Percentiles rank a stretch among this genome's conserved stretches.
These are phyloP conservation scores for Cadophora malorum DNA, from an alignment of 2,329 filamentous ascomycete species.

Conservation along the genomic window DNA sequence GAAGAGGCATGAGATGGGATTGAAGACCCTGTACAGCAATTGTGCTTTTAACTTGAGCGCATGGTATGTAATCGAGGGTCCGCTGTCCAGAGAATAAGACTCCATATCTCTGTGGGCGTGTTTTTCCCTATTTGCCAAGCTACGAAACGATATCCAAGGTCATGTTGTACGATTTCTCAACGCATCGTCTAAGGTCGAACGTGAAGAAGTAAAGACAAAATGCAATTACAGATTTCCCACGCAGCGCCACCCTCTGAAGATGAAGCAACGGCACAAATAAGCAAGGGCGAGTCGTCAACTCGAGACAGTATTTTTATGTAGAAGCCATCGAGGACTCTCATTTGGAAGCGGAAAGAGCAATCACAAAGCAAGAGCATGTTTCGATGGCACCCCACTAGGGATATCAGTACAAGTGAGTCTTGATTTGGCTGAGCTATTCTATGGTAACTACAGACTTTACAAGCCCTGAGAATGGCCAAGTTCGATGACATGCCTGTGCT, in stretches of 20 bases:
- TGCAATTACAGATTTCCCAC: too few species aligned
- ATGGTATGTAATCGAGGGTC: too few species aligned
- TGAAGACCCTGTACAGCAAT: background rate
- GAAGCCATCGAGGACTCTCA: background rate
- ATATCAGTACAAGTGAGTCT: background rate
- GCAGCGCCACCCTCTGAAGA: background rate
- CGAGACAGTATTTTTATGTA: background rate
- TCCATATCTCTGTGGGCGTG: too few species aligned
- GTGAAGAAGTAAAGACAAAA: too few species aligned
- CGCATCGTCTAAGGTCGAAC: too few species aligned
- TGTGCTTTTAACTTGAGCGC: background rate
- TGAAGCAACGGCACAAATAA: background rate
- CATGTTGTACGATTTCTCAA: too few species aligned
- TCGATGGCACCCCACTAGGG: background rate
- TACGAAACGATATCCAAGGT: too few species aligned
- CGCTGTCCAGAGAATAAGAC: too few species aligned
- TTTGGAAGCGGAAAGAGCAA: background rate
- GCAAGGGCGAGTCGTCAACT: background rate
- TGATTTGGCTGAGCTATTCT: constrained; percentile 3
- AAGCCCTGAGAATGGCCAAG: background rate
- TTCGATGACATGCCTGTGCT: background rate
- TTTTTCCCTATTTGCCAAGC: too few species aligned
- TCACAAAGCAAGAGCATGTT: background rate
- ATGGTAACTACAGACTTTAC: background rate
- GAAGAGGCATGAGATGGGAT: background rate